phyloP scores from a whole-genome alignment of 208 protist species.

The Tritrichomonas musculus region DNA sequence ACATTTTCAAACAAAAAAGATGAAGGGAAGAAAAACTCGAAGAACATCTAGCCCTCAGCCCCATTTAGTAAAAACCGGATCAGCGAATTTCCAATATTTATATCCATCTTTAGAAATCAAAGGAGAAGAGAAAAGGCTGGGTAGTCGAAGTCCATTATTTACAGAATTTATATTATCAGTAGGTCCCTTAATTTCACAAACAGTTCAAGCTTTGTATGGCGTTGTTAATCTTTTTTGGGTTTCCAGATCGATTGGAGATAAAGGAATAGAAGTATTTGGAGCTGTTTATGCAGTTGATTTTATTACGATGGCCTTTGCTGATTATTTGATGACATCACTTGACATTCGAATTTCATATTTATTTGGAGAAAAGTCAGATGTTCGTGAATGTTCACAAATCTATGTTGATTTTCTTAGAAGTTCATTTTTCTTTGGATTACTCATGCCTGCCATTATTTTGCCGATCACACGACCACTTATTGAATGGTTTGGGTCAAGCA shows the following conservation, averaged over 20 bases:
- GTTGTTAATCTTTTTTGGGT: neutral
- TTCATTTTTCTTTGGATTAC: neutral
- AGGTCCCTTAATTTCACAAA: neutral
- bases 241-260: neutral
- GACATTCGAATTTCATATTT: neutral
- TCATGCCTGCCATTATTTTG: neutral
- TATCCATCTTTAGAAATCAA: too few relatives aligned
- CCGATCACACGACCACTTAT: neutral
- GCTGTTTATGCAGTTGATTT: neutral
- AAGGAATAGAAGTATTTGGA: neutral
- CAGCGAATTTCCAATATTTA: too few relatives aligned
- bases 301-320: neutral
- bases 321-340: neutral
- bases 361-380: neutral
- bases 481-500: neutral
- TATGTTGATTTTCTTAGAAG: neutral
- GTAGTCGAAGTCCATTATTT: neutral
- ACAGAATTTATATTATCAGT: neutral
- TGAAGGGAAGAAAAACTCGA: too few relatives aligned
- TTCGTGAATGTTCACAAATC: neutral
- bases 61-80: too few relatives aligned
- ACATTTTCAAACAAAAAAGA: too few relatives aligned
- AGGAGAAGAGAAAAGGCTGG: neutral
- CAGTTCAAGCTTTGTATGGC: neutral
- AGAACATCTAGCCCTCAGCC: too few relatives aligned